Percentiles rank a stretch among this genome's conserved stretches.
phyloP scores from a whole-genome alignment of 805 yeast species.

The Kuraishia capsulata region DNA sequence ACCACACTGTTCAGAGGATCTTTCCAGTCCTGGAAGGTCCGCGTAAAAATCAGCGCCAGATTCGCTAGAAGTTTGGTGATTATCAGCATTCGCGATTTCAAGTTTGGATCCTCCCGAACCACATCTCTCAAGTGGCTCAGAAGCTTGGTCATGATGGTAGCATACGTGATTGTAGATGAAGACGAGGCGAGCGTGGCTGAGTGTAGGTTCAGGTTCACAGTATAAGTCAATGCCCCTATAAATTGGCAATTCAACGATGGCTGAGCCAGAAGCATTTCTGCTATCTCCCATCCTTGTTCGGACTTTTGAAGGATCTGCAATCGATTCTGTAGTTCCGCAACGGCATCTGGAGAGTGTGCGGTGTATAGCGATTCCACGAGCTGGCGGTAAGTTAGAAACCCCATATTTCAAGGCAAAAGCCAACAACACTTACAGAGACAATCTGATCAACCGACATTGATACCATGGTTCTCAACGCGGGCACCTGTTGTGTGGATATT shows the following conservation, averaged over 20 bases:
- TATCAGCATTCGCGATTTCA: conserved; percentile 25
- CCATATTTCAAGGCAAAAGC: not conserved
- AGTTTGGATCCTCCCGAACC: not conserved
- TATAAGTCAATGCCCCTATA: conserved; percentile 75
- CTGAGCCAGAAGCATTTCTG: conserved; percentile 36
- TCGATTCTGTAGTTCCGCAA: conserved; percentile 37
- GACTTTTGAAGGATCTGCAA: conserved; percentile 56
- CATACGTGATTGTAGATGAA: not conserved
- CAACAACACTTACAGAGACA: not conserved
- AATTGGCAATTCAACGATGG: conserved; percentile 45
- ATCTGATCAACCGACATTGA: not conserved
- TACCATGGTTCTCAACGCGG: no score
- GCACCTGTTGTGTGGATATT: no score
- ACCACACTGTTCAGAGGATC: conserved; percentile 25
- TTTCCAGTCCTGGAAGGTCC: conserved; percentile 26
- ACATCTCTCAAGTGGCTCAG: not conserved
- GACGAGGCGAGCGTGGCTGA: not conserved
- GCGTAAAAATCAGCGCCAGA: conserved; percentile 37
- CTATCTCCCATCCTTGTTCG: conserved; percentile 46
- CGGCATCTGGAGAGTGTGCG: conserved; percentile 25
- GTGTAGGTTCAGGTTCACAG: conserved; percentile 44
- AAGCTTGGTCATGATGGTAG: not conserved
- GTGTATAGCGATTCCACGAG: conserved; percentile 35
- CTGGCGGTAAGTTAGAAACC: conserved; percentile 3
- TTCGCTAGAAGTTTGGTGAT: conserved; percentile 50